These are phyloP conservation scores for Aspergillus sp. DNA, from an alignment of 2,329 filamentous ascomycete genomes.

Conservation along the genomic window DNA sequence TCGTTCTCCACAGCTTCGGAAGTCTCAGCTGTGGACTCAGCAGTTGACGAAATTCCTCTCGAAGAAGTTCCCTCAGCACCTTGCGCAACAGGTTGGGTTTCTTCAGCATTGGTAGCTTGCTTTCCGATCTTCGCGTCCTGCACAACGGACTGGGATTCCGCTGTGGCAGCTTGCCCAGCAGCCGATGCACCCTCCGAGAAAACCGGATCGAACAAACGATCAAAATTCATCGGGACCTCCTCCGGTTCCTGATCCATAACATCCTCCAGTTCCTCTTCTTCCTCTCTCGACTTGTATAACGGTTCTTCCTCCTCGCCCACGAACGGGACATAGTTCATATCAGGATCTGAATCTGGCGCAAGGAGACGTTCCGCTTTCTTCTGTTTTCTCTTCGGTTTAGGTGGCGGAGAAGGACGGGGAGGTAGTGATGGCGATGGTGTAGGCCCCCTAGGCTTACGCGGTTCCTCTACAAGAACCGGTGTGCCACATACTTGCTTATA, in stretches of 20 bases:
- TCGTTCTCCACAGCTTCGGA: not conserved
- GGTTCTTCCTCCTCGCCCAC: constrained; percentile 19
- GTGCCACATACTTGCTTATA: constrained; percentile 78
- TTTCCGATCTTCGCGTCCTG: not conserved
- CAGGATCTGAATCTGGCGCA: not conserved
- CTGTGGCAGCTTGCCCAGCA: not conserved
- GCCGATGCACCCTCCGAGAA: constrained; percentile 5
- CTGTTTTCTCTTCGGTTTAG: not conserved
- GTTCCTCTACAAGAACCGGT: constrained; percentile 36
- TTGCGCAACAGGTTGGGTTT: not conserved
- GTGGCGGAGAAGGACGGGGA: too few relatives aligned
- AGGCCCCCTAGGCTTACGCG: constrained; percentile 10
- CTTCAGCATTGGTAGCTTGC: not conserved
- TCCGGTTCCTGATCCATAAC: constrained; percentile 11
- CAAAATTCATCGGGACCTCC: constrained; percentile 21
- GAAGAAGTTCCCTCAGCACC: not conserved
- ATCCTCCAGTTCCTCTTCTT: constrained; percentile 4
- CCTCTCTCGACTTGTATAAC: constrained; percentile 15
- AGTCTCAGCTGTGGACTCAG: not conserved
- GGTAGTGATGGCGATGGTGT: not conserved
- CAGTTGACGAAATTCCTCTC: not conserved
- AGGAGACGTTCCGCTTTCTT: not conserved
- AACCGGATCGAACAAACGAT: constrained; percentile 32
- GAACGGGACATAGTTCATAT: constrained; percentile 24
- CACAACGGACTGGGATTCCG: not conserved